A percentile compares a stretch with the other conserved stretches of the same genome.
phyloP scores from a whole-genome alignment of 2,329 filamentous ascomycete genomes.

The Aureobasidium uvarum region DNA sequence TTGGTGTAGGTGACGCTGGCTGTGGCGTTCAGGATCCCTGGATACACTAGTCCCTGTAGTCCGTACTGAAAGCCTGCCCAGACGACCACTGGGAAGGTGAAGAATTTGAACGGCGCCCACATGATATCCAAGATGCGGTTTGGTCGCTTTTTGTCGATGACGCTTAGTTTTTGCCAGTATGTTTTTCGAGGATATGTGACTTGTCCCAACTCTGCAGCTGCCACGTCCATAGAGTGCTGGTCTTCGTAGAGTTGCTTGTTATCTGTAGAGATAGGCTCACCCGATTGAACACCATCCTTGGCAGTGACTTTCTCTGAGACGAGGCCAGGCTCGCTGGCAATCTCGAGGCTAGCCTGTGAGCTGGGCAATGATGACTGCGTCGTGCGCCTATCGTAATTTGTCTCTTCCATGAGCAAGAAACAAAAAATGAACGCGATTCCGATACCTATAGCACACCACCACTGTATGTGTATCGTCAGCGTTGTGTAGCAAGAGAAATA shows the following conservation, averaged over 20 bases:
- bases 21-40: constrained; percentile 29
- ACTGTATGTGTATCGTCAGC: constrained; percentile 30
- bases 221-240: neutral
- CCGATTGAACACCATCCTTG: neutral
- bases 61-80: constrained; percentile 28
- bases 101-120: constrained; percentile 28
- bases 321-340: neutral
- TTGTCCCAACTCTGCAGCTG: constrained; percentile 35
- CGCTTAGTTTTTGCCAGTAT: constrained; percentile 45
- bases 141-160: constrained; percentile 45
- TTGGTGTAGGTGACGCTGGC: constrained; percentile 29
- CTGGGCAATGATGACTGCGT: neutral
- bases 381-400: constrained; percentile 46
- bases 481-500: neutral
- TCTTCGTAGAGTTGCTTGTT: neutral
- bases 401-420: constrained; percentile 62
- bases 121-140: constrained; percentile 45
- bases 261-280: neutral
- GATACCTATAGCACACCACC: constrained; percentile 56
- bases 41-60: constrained; percentile 27
- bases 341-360: neutral
- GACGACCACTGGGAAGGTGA: constrained; percentile 24
- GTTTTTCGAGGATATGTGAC: constrained; percentile 42
- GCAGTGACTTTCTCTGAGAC: neutral
- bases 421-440: constrained; percentile 51